Conservation (phyloP, 257 asterid genomes). For the Plectranthus barbatus region DNA sequence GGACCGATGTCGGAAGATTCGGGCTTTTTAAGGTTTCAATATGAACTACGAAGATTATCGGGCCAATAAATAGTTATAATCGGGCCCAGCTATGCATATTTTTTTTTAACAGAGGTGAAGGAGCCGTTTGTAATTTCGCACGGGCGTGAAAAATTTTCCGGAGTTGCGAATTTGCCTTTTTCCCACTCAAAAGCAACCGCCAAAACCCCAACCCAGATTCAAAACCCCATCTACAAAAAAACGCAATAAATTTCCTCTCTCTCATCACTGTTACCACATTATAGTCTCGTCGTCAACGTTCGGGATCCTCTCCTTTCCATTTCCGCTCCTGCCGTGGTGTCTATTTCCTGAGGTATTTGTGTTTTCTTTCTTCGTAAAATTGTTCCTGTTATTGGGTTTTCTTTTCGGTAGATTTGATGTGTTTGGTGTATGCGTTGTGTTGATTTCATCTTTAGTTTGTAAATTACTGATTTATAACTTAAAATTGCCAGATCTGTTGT, state of each 20-base stretch:
- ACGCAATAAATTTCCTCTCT: slow-evolving; percentile 28
- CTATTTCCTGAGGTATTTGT: slow-evolving; percentile 12
- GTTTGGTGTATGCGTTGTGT: background rate
- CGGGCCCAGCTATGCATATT: no score
- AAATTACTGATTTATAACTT: background rate
- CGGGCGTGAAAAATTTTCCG: background rate
- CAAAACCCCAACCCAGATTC: slow-evolving; percentile 32
- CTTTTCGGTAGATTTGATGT: background rate
- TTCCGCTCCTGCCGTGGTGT: background rate
- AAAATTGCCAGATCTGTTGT: slow-evolving; percentile 19
- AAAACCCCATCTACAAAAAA: slow-evolving; percentile 25
- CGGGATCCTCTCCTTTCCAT: background rate
- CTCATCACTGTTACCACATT: background rate
- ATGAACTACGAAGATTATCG: no score
- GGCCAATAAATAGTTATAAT: no score
- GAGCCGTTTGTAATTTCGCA: no score
- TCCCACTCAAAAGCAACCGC: slow-evolving; percentile 40
- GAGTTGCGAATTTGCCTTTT: background rate
- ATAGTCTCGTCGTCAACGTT: background rate
- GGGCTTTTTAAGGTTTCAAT: no score
- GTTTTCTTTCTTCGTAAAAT: background rate
- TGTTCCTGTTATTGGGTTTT: background rate
- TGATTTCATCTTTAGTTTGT: background rate
- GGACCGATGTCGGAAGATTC: no score
- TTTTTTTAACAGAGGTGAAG: no score